Conservation (phyloP, 108 stramenopile species). For the Aurantiochytrium sp. region DNA sequence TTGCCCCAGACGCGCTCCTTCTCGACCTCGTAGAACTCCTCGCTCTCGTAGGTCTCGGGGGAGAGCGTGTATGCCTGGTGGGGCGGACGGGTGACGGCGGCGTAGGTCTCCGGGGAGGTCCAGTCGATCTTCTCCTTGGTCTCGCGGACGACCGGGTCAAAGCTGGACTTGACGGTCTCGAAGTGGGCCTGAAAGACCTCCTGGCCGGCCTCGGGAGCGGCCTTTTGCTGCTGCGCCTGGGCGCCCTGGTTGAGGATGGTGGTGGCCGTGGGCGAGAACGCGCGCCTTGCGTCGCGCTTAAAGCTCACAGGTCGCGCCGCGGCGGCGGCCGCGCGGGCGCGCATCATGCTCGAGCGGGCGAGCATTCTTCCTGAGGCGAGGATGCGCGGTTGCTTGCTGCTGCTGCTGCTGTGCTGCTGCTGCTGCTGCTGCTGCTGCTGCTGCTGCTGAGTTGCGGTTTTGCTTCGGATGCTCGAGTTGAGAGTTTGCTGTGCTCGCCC, state of each 20-base stretch:
- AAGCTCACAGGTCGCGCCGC: too few relatives aligned
- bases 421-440: neutral
- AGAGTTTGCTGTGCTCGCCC: too few relatives aligned
- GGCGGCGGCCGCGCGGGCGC: too few relatives aligned
- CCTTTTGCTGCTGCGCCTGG: neutral
- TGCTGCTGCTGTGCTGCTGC: neutral
- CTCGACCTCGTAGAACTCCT: conserved; percentile 6
- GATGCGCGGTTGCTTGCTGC: neutral
- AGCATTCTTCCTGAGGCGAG: too few relatives aligned
- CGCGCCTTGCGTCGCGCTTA: too few relatives aligned
- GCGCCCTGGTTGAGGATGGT: neutral
- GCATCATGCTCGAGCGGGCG: too few relatives aligned
- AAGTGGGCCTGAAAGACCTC: too few relatives aligned
- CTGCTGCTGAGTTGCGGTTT: neutral
- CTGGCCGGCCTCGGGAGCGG: neutral
- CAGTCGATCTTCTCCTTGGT: neutral
- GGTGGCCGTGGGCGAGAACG: neutral
- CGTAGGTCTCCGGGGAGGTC: neutral
- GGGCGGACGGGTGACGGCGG: neutral
- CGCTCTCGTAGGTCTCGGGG: neutral
- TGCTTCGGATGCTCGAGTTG: too few relatives aligned
- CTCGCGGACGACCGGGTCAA: neutral
- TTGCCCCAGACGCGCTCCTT: conserved; percentile 17
- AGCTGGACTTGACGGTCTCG: neutral
- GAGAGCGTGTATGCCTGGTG: conserved; percentile 14